A percentile compares a stretch with the other conserved stretches of the same genome.
phyloP scores from a whole-genome alignment of 1,284 basidiomycete genomes.

The Boletellus sp. region DNA sequence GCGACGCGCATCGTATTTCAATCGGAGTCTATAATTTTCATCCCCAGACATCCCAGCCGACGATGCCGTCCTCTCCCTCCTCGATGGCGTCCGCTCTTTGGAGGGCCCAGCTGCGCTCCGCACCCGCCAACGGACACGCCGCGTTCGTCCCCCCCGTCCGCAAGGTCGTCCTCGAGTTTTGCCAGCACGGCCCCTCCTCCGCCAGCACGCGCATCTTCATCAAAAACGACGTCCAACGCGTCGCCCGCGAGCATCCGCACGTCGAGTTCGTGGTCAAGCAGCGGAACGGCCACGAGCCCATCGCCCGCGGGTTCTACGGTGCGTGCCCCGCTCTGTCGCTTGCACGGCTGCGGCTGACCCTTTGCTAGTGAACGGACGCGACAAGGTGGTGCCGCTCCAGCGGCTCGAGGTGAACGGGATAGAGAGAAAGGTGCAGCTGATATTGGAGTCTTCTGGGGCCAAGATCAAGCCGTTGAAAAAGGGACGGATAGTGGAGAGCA shows the following conservation, averaged over 20 bases:
- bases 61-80: conserved; percentile 7
- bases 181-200: conserved; percentile 77
- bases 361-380: conserved; percentile 64
- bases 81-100: conserved; percentile 44
- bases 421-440: conserved; percentile 71
- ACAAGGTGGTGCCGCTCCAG: conserved; percentile 77
- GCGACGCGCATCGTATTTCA: conserved; percentile 11
- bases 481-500: conserved; percentile 69
- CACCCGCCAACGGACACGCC: conserved; percentile 66
- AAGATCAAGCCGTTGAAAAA: conserved; percentile 76
- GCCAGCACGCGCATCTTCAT: conserved; percentile 67
- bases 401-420: conserved; percentile 69
- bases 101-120: conserved; percentile 58
- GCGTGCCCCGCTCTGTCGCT: conserved; percentile 16
- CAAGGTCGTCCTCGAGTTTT: conserved; percentile 82
- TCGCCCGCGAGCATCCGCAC: conserved; percentile 72
- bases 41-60: conserved; percentile 14
- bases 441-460: conserved; percentile 80
- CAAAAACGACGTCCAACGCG: conserved; percentile 53
- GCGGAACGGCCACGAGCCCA: conserved; percentile 68
- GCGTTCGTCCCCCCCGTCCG: conserved; percentile 71
- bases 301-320: conserved; percentile 77
- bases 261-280: conserved; percentile 78
- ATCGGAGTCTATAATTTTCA: conserved; percentile 17
- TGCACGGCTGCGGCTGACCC: conserved; percentile 12